phyloP scores from a whole-genome alignment of 1,284 basidiomycete genomes.

The Sanghuangporus baumii region DNA sequence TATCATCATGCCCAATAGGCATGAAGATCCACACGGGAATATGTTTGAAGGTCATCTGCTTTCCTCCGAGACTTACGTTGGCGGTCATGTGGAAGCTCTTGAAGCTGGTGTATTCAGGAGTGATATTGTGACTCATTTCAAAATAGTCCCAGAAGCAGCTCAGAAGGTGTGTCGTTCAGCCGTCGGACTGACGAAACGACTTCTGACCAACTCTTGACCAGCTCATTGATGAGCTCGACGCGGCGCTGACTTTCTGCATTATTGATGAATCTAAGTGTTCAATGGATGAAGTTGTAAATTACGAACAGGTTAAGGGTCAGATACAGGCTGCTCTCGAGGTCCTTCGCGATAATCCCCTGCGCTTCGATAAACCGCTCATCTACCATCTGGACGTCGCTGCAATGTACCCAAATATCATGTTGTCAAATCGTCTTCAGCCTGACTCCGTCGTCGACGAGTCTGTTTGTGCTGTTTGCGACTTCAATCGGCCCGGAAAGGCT shows the following conservation, averaged over 20 bases:
- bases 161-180: constrained; percentile 58
- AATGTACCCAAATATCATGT: constrained; percentile 99
- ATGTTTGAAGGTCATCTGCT: constrained; percentile 96
- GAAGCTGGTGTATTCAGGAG: constrained; percentile 98
- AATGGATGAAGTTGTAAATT: constrained; percentile 89
- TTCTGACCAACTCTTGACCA: constrained; percentile 30
- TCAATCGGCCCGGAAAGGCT: constrained; percentile 92
- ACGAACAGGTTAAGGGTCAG: constrained; percentile 84
- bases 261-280: constrained; percentile 81
- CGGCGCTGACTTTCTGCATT: constrained; percentile 87
- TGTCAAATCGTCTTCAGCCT: constrained; percentile 97
- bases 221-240: constrained; percentile 94
- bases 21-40: constrained; percentile 88
- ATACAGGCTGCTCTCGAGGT: constrained; percentile 80
- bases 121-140: constrained; percentile 95
- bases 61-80: constrained; percentile 97
- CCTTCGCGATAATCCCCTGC: constrained; percentile 88
- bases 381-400: constrained; percentile 99
- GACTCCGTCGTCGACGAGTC: constrained; percentile 98
- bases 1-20: constrained; percentile 98
- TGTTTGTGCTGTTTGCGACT: constrained; percentile 97
- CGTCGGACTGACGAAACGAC: constrained; percentile 3
- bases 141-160: constrained; percentile 83
- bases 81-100: constrained; percentile 97
- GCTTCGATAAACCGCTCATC: constrained; percentile 90